These are phyloP conservation scores for Dimargaris verticillata DNA, from an alignment of 192 early-diverging fungal genomes.

Conservation along the genomic window DNA sequence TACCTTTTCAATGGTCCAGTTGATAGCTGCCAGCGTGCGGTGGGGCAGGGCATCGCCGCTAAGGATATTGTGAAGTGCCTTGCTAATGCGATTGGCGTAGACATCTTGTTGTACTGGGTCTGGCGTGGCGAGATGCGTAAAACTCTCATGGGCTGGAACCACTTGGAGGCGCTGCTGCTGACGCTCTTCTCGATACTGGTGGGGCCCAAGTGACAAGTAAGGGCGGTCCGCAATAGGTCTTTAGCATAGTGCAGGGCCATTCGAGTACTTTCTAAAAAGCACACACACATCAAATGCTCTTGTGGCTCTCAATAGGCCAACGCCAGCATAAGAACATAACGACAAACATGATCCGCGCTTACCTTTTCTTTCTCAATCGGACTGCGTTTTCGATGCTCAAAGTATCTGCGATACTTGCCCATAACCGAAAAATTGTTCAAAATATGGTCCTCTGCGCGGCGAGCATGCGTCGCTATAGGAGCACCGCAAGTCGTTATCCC, in stretches of 20 bases:
- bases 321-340: no score
- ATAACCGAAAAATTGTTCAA: neutral
- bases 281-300: no score
- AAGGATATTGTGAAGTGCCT: neutral
- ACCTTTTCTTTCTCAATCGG: neutral
- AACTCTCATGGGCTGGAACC: neutral
- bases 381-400: neutral
- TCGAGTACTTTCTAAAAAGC: no score
- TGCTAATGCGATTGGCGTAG: neutral
- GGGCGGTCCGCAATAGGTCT: no score
- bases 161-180: neutral
- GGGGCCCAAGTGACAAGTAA: no score
- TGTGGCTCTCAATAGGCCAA: no score
- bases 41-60: neutral
- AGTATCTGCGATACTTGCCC: neutral
- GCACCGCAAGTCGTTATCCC: neutral
- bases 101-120: neutral
- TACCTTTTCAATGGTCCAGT: slow-evolving; percentile 1
- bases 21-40: neutral
- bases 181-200: no score
- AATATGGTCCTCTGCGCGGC: neutral
- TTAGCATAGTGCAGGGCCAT: no score
- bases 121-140: neutral
- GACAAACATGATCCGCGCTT: neutral
- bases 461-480: neutral